These are phyloP conservation scores for Fusarium falciforme DNA, from an alignment of 2,329 filamentous ascomycete species.

Conservation along the genomic window DNA sequence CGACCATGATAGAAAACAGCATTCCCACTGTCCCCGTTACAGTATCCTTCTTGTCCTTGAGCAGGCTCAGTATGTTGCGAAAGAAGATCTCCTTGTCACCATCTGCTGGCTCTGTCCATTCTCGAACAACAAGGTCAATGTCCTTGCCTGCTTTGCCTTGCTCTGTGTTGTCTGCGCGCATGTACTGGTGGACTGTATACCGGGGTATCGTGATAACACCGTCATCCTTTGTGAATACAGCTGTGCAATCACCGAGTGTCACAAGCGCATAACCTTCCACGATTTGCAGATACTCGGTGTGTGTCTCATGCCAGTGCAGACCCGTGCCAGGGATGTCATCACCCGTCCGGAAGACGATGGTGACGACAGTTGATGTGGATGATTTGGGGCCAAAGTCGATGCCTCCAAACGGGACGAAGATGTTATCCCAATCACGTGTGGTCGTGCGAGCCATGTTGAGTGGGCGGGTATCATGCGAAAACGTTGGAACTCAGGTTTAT, in stretches of 20 bases:
- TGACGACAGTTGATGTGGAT: conserved; percentile 2
- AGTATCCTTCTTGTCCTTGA: conserved; percentile 30
- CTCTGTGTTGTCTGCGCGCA: conserved; percentile 26
- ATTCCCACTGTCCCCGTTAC: conserved; percentile 12
- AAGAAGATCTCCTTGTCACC: conserved; percentile 39
- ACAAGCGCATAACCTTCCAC: conserved; percentile 35
- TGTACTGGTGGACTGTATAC: conserved; percentile 33
- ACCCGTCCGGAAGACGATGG: conserved; percentile 16
- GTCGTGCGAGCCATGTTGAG: conserved; percentile 12
- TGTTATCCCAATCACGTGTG: conserved; percentile 14
- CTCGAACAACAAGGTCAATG: conserved; percentile 28
- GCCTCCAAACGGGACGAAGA: conserved; percentile 19
- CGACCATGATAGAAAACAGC: conserved; percentile 31
- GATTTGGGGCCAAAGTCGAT: conserved; percentile 9
- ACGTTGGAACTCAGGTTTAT: background rate
- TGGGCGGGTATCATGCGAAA: background rate
- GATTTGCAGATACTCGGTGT: conserved; percentile 34
- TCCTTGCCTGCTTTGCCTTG: conserved; percentile 21
- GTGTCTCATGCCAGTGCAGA: conserved; percentile 34
- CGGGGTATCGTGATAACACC: conserved; percentile 37
- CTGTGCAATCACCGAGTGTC: conserved; percentile 31
- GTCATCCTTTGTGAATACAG: conserved; percentile 29
- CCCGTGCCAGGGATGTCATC: conserved; percentile 21
- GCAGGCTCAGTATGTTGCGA: conserved; percentile 33
- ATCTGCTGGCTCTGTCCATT: conserved; percentile 41